These are phyloP conservation scores for Castanea crenata DNA, from an alignment of 306 rosid genomes.

Conservation along the genomic window DNA sequence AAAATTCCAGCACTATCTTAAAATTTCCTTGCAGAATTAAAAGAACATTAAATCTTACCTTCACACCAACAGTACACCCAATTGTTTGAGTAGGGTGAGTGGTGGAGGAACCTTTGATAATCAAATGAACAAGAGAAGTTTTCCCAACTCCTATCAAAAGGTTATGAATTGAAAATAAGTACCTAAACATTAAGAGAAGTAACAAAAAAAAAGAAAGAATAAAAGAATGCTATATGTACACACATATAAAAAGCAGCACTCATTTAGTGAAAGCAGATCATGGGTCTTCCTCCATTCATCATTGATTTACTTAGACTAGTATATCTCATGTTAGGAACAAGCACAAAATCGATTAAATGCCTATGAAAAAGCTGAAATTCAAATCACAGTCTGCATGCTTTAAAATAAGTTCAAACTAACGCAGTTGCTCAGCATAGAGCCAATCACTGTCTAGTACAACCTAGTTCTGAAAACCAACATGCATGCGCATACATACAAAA, in stretches of 20 bases:
- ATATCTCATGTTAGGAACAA: background rate
- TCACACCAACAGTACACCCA: conserved; percentile 89
- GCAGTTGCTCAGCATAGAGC: background rate
- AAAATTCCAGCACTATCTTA: conserved; percentile 17
- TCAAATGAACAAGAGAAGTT: conserved; percentile 83
- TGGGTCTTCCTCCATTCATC: background rate
- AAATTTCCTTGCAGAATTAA: background rate
- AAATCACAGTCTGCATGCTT: background rate
- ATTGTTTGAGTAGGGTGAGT: conserved; percentile 78
- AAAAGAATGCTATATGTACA: background rate
- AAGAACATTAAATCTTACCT: conserved; percentile 42
- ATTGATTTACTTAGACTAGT: background rate
- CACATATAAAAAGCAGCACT: background rate
- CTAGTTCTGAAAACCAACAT: background rate
- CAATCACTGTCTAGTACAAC: background rate
- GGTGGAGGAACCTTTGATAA: conserved; percentile 76
- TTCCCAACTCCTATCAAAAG: conserved; percentile 82
- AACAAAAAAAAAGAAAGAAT: background rate
- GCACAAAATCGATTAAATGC: background rate
- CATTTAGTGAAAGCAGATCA: background rate
- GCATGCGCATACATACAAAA: background rate
- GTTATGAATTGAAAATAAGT: conserved; percentile 10
- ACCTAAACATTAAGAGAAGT: background rate
- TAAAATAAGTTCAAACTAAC: background rate
- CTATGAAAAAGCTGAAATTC: background rate